A percentile compares a stretch with the other conserved stretches of the same genome.
Evolutionary conservation across 2,329 filamentous ascomycete genomes (phyloP).

Genomic region (Huntiella bhutanensis): DNA sequence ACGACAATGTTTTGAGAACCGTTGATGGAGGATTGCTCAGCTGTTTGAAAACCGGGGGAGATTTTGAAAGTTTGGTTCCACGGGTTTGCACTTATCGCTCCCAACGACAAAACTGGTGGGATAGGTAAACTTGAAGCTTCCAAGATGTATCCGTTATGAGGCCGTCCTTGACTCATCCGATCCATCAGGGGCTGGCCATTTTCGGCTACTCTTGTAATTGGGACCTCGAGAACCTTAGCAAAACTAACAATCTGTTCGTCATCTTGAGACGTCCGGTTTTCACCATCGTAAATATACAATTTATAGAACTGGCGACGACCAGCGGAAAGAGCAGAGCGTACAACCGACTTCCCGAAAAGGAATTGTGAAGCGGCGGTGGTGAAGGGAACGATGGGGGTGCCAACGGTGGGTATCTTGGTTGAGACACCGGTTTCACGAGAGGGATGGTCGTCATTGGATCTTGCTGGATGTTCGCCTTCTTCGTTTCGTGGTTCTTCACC

Average conservation of each 20-base stretch:
- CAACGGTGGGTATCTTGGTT: slow-evolving; percentile 5
- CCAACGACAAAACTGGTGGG: slow-evolving; percentile 43
- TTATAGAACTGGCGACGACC: slow-evolving; percentile 59
- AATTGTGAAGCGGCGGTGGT: slow-evolving; percentile 83
- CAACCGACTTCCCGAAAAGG: slow-evolving; percentile 66
- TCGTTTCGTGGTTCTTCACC: background rate
- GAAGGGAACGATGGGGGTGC: slow-evolving; percentile 22
- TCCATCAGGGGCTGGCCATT: slow-evolving; percentile 53
- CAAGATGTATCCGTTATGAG: slow-evolving; percentile 78
- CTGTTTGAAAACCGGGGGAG: slow-evolving; percentile 45
- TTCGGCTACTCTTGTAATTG: slow-evolving; percentile 37
- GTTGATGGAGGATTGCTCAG: slow-evolving; percentile 57
- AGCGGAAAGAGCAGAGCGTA: slow-evolving; percentile 55
- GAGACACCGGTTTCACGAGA: background rate
- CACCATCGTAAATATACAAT: slow-evolving; percentile 54
- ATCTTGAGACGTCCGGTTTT: slow-evolving; percentile 31
- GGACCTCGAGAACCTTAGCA: slow-evolving; percentile 30
- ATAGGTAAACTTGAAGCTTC: slow-evolving; percentile 72
- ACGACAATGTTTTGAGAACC: slow-evolving; percentile 23
- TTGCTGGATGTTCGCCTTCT: no score
- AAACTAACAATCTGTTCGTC: slow-evolving; percentile 26
- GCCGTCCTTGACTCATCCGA: slow-evolving; percentile 63
- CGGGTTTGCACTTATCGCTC: slow-evolving; percentile 25
- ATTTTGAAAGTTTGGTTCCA: slow-evolving; percentile 36
- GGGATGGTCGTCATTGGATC: background rate